These are phyloP conservation scores for Solanum medicagineum DNA, from an alignment of 257 asterid genomes.

Conservation along the genomic window DNA sequence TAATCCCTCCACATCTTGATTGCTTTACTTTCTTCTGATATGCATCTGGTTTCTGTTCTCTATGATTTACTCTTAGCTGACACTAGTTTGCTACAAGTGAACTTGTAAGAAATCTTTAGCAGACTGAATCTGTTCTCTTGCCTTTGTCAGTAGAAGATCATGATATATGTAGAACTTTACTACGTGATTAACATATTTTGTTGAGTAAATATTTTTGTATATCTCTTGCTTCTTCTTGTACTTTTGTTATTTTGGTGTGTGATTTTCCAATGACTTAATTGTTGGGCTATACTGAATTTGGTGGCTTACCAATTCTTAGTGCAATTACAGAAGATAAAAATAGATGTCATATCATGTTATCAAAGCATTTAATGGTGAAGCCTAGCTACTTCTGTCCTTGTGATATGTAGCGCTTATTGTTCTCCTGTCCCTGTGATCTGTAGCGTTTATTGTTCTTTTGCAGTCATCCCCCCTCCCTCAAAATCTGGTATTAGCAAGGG, in stretches of 20 bases:
- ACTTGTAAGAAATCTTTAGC: neutral
- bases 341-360: neutral
- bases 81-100: neutral
- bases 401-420: slow-evolving; percentile 2
- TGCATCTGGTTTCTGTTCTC: neutral
- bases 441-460: slow-evolving; percentile 4
- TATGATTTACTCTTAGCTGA: neutral
- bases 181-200: neutral
- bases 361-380: neutral
- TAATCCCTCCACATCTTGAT: neutral
- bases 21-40: neutral
- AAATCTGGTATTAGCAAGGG: slow-evolving; percentile 69
- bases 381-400: neutral
- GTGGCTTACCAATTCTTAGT: neutral
- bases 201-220: neutral
- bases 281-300: neutral
- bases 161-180: neutral
- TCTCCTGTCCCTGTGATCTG: neutral
- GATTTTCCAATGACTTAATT: neutral
- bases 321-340: neutral
- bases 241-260: neutral
- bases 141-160: neutral
- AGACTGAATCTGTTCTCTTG: neutral
- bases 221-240: neutral
- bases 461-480: slow-evolving; percentile 34